phyloP scores from a whole-genome alignment of 768 basidiomycete species.

The Asterophora parasitica region DNA sequence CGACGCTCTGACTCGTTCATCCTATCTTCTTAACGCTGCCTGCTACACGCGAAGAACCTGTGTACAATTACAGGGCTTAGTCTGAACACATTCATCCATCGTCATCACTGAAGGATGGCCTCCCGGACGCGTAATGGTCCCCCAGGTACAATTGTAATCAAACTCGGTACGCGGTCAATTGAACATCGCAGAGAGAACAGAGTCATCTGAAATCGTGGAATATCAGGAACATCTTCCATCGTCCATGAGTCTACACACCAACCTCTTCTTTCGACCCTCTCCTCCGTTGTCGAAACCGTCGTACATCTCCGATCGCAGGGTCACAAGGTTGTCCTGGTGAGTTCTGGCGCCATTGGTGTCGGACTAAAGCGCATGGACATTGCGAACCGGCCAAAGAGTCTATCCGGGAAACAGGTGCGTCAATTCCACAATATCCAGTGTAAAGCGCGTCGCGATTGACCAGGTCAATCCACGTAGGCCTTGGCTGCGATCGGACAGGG shows the following conservation, averaged over 20 bases:
- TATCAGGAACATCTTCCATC: slow-evolving; percentile 88
- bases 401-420: slow-evolving; percentile 88
- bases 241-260: slow-evolving; percentile 92
- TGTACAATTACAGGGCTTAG: too few species aligned
- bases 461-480: slow-evolving; percentile 47
- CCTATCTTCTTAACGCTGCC: too few species aligned
- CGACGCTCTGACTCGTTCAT: too few species aligned
- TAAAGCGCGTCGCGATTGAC: neutral
- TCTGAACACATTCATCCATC: neutral
- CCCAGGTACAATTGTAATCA: slow-evolving; percentile 77
- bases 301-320: slow-evolving; percentile 71
- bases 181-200: slow-evolving; percentile 3
- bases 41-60: too few species aligned
- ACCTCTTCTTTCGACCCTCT: slow-evolving; percentile 86
- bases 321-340: slow-evolving; percentile 93
- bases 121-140: slow-evolving; percentile 21
- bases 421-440: neutral
- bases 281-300: slow-evolving; percentile 89
- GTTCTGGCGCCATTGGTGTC: slow-evolving; percentile 96
- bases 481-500: slow-evolving; percentile 97
- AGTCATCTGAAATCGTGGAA: slow-evolving; percentile 9
- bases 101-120: slow-evolving; percentile 11
- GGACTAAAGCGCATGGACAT: slow-evolving; percentile 91
- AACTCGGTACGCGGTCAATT: slow-evolving; percentile 53
- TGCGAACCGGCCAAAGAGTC: slow-evolving; percentile 69